Conservation (phyloP, 306 rosid genomes). For the Senna siamea region DNA sequence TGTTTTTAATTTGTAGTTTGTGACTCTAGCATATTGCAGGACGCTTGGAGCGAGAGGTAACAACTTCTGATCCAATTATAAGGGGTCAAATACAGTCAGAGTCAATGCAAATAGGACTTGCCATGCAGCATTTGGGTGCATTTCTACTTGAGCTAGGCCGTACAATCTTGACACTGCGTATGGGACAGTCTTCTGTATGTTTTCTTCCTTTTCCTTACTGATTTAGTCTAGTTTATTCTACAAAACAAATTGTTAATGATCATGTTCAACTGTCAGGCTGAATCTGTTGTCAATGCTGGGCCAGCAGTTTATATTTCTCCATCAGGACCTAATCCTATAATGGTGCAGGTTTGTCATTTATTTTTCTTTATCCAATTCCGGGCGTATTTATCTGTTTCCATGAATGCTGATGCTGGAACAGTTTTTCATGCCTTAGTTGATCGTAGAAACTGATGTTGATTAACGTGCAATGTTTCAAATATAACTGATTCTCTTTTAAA, state of each 20-base stretch:
- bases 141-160: constrained; percentile 98
- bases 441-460: constrained; percentile 16
- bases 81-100: constrained; percentile 86
- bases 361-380: not conserved
- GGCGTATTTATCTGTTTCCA: not conserved
- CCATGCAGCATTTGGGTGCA: constrained; percentile 90
- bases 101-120: constrained; percentile 73
- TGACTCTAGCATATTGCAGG: constrained; percentile 89
- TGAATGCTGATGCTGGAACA: constrained; percentile 1
- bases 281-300: constrained; percentile 83
- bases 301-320: constrained; percentile 97
- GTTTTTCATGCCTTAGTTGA: constrained; percentile 13
- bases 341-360: constrained; percentile 88
- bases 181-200: constrained; percentile 91
- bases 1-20: constrained; percentile 49
- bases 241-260: constrained; percentile 23
- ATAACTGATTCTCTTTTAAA: constrained; percentile 10
- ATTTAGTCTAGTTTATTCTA: constrained; percentile 33
- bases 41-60: constrained; percentile 78
- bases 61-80: constrained; percentile 57
- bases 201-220: constrained; percentile 36
- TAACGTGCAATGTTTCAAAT: constrained; percentile 20
- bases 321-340: constrained; percentile 93
- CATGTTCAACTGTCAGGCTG: constrained; percentile 65
- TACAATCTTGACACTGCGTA: constrained; percentile 81